phyloP scores from a whole-genome alignment of 208 protist genomes.

The Acanthamoeba lenticulata region DNA sequence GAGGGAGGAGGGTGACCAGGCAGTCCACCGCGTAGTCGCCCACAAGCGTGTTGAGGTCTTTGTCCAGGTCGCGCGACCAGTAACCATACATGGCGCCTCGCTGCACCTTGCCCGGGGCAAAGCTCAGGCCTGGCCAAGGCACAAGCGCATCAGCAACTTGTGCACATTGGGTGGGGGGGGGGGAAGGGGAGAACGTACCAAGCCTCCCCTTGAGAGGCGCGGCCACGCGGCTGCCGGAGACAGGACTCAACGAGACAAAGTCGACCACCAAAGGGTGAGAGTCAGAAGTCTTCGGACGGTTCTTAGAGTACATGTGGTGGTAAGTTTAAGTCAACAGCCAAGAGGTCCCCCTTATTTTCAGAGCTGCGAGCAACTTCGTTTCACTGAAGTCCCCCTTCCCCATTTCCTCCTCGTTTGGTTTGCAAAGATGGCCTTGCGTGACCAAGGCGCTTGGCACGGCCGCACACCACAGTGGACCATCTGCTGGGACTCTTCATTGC shows the following conservation, averaged over 20 bases:
- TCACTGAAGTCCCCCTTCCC: too few species aligned
- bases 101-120: slow-evolving; percentile 36
- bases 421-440: too few species aligned
- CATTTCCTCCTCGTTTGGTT: too few species aligned
- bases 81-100: neutral
- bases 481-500: too few species aligned
- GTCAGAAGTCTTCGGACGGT: neutral
- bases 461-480: too few species aligned
- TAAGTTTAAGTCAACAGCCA: too few species aligned
- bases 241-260: neutral
- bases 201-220: neutral
- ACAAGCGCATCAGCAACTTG: too few species aligned
- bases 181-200: too few species aligned
- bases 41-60: slow-evolving; percentile 15
- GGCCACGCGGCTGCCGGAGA: too few species aligned
- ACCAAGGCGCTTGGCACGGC: too few species aligned
- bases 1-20: neutral
- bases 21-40: neutral
- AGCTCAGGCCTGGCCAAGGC: neutral
- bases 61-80: neutral
- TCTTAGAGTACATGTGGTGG: slow-evolving; percentile 7
- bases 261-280: neutral
- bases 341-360: too few species aligned
- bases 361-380: too few species aligned
- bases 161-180: neutral